A percentile compares a stretch with the other conserved stretches of the same genome.
Evolutionary conservation across 371 early-diverging fungal genomes (phyloP).

Genomic region (Rhizopus arrhizus): DNA sequence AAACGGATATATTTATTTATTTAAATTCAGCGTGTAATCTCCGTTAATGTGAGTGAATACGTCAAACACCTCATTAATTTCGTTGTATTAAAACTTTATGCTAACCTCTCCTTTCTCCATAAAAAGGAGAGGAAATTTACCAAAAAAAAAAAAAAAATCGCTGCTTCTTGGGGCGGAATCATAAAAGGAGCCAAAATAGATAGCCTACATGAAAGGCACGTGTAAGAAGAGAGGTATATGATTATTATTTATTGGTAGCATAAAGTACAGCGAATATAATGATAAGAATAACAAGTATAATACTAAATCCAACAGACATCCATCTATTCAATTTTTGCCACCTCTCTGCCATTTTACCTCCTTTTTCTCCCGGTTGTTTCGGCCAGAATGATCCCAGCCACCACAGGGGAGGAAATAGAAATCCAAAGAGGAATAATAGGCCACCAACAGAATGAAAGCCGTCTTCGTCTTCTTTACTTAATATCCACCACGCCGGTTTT

Average conservation of each 20-base stretch:
- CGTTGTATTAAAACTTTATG: too few species aligned
- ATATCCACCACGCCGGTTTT: slow-evolving; percentile 34
- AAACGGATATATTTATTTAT: too few species aligned
- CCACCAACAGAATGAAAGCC: slow-evolving; percentile 38
- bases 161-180: too few species aligned
- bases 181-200: too few species aligned
- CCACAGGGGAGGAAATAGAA: slow-evolving; percentile 48
- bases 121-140: too few species aligned
- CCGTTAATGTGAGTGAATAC: too few species aligned
- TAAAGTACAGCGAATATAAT: slow-evolving; percentile 35
- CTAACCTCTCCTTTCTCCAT: too few species aligned
- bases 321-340: slow-evolving; percentile 46
- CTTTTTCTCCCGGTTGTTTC: slow-evolving; percentile 26
- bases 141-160: too few species aligned
- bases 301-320: slow-evolving; percentile 51
- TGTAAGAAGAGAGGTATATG: background rate
- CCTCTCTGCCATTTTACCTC: slow-evolving; percentile 49
- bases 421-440: slow-evolving; percentile 47
- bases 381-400: slow-evolving; percentile 51
- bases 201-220: too few species aligned
- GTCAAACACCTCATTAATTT: too few species aligned
- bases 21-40: too few species aligned
- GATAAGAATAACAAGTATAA: slow-evolving; percentile 37
- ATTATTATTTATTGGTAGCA: background rate
- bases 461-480: slow-evolving; percentile 33